Evolutionary conservation across 2,329 filamentous ascomycete species (phyloP), one percentile per base, ranked within the genome.

Genomic region (Pestalotiopsis sp.): DNA sequence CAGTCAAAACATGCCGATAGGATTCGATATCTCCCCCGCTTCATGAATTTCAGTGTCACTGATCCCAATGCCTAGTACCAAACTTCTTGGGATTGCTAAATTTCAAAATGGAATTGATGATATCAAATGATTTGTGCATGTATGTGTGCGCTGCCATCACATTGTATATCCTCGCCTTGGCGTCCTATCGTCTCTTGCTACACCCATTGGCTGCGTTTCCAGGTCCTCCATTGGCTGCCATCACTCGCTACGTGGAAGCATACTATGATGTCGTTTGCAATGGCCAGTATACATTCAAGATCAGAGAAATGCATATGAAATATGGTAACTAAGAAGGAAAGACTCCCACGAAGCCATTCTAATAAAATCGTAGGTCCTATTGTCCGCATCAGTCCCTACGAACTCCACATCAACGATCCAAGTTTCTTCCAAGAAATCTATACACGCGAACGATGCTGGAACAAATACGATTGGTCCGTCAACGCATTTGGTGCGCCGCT

Each of bases 181-280:
- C 27, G 5, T 31, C 17, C 13, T 61, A 61, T 13, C 31, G 61
- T n/a, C n/a, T 64, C 11, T 36, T 17, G 14, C 45, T 66, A 11
- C 52, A 66, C 57, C 70, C 72, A 4, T 36, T 73, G 9, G 68
- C 70, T 4, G 41, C 64, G 45, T 69, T 71, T 38, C 70, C 72
- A 3, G 69, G 72, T 3, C 72, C 72, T 5, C 70, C 70, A 66
- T 62, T 73, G 13, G 69, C 68, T 1, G 70, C 70, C 12, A 49
- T 69, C 11, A 70, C 70, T 2, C 45, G 57, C n/a, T 72, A 63
- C 41, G 70, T 70, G 38, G 72, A 72, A 49, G 62, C 66, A 9
- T 73, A 72, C 58, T 72, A 70, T n/a, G 70, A 73, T 52, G 49
- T 73, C 20, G 58, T 70, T 39, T 67, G 66, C 23, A 41, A 68